phyloP scores from a whole-genome alignment of 2,329 filamentous ascomycete genomes.

The Fusarium nematophilum region DNA sequence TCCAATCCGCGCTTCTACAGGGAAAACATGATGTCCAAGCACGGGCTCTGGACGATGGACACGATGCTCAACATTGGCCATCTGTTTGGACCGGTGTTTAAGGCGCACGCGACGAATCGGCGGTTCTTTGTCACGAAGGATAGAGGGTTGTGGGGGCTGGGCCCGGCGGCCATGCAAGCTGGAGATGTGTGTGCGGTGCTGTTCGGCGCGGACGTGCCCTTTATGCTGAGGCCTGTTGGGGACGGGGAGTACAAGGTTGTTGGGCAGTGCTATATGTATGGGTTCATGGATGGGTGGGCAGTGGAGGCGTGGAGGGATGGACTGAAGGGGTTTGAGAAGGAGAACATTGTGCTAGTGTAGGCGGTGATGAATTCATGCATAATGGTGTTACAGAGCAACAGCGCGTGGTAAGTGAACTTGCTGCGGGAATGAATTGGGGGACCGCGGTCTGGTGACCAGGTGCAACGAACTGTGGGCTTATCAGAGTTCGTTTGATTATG shows the following conservation, averaged over 20 bases:
- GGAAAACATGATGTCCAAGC: neutral
- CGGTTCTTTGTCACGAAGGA: conserved; percentile 4
- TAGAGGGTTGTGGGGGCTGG: conserved; percentile 7
- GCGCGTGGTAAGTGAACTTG: too few species aligned
- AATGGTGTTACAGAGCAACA: too few species aligned
- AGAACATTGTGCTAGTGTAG: too few species aligned
- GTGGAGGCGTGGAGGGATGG: neutral
- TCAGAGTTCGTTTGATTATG: too few species aligned
- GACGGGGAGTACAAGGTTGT: conserved; percentile 4
- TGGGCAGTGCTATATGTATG: conserved; percentile 18
- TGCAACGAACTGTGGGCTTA: too few species aligned
- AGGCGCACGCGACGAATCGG: conserved; percentile 2
- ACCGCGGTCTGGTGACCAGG: too few species aligned
- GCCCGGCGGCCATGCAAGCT: neutral
- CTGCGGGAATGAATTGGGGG: too few species aligned
- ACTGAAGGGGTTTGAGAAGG: neutral
- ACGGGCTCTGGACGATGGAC: conserved; percentile 2
- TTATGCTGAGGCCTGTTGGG: conserved; percentile 1
- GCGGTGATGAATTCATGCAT: too few species aligned
- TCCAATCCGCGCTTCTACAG: neutral
- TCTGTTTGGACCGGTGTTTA: conserved; percentile 1
- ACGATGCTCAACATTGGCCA: neutral
- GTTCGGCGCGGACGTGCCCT: conserved; percentile 10
- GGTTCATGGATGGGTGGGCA: conserved; percentile 12
- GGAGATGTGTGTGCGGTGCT: conserved; percentile 6